Base-by-base conservation (phyloP, 2,329 filamentous ascomycete genomes). In the Claviceps purpurea region DNA sequence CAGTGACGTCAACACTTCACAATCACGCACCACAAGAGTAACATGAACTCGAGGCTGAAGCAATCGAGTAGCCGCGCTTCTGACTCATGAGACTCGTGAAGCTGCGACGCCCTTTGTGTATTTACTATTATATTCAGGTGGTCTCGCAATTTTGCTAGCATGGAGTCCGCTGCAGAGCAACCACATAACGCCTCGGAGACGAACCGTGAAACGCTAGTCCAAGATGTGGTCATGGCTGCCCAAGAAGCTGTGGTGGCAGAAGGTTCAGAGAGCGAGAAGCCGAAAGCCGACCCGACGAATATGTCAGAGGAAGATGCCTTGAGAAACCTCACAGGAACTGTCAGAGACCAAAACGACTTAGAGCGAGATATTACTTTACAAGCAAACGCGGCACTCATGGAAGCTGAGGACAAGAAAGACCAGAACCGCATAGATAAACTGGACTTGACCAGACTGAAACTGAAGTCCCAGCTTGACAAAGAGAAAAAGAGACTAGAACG, bases 261-360 rank as follows among this genome's bases (percentile, higher is more conserved):
- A 16, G 53, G 50, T 8, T 6, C 14, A 14, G 50, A n/a, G 47
- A 52, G 20, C 49, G 53, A 39, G 45, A 54, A 50, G 45, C 53
- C 24, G 47, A 50, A 52, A 48, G 62, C 57, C 7, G 59, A 60
- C 13, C 62, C 58, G 5, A 58, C 58, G 22, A 63, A 57, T 5
- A 64, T 76, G 53, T 78, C 81, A 56, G 83, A 87, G 61, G 76
- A 77, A 43, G 73, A 74, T 50, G 76, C 78, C 20, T 70, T 89
- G 30, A 73, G 75, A 53, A 77, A 77, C 44, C 70, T 89, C 42
- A 82, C 84, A 4, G 78, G 82, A 50, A 76, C 83, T 53, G 81
- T 93, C 22, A 82, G 88, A 53, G 82, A 95, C 61, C 91, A 97
- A 65, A 84, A 90, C 70, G 90, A 96, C 54, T 71, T 97, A 20